Base-by-base conservation (phyloP, 1,284 basidiomycete genomes). In the Nidula niveotomentosa region DNA sequence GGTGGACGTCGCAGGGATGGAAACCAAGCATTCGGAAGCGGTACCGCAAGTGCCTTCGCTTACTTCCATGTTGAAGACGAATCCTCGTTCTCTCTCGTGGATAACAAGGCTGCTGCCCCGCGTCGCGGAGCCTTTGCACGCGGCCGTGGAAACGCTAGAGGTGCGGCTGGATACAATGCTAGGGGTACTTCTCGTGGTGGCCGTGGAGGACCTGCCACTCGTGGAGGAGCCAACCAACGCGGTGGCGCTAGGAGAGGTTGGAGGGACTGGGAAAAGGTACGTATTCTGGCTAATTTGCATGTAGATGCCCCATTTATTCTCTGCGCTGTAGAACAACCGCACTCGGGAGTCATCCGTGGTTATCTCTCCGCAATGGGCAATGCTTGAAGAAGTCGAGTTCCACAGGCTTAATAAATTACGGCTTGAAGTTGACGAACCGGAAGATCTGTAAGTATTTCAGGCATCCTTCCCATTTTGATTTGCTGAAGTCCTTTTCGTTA, bases 51-150 rank as follows among this genome's bases (percentile, higher is more conserved):
- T 66, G 94, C 94, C n/a, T 98, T 98, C 69, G 93, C 94, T 33
- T 98, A 98, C 76, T 96, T 96, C 79, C 96, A 98, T 75, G 95
- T 93, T 60, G 96, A 99, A 73, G 96, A 99, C 70, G 97, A 99
- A 76, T 93, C 94, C 33, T 93, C 89, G 56, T 99, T 99, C 84
- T 96, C 93, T 46, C 81, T 99, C 51, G 97, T 99, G 53, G 96
- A 98, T 71, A 95, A 88, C 72, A 93, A 91, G 71, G 66, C 85
- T 50, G 76, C 81, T 48, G 76, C 83, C 47, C 78, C 84, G 44
- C 83, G 88, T 64, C 78, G 87, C 45, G 79, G 81, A 53, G 74
- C 73, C 5, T 88, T 88, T 61, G 69, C 71, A 30, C 79, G 90
- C 53, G 89, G 88, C 35, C 76, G 89, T 55, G 77, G 76, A 17